These are phyloP conservation scores for Trichoderma sp. DNA, from an alignment of 2,329 filamentous ascomycete species.

Conservation along the genomic window DNA sequence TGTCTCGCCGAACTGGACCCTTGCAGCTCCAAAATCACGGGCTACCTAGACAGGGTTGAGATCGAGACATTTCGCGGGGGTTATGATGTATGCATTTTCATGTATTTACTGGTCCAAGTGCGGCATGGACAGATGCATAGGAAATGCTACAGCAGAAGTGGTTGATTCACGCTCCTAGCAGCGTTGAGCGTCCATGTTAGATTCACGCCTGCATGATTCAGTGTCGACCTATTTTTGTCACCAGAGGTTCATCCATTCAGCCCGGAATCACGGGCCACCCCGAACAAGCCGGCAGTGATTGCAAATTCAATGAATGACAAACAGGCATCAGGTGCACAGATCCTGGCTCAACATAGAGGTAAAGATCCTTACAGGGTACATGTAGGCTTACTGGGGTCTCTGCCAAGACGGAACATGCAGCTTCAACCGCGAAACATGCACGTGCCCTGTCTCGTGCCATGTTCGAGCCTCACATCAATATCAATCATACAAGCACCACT, in stretches of 20 bases:
- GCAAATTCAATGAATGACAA: background rate
- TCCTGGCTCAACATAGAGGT: background rate
- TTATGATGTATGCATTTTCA: background rate
- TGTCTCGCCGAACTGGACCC: slow-evolving; percentile 9
- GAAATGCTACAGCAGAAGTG: background rate
- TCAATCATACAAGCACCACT: background rate
- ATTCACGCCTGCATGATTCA: background rate
- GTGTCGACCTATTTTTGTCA: background rate
- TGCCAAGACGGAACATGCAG: background rate
- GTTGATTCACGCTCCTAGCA: background rate
- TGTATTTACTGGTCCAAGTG: background rate
- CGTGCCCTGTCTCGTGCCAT: background rate
- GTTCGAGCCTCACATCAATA: background rate
- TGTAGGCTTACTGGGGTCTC: background rate
- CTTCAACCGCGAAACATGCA: background rate
- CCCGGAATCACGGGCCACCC: background rate
- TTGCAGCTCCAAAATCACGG: background rate
- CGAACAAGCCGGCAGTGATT: background rate
- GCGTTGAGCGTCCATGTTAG: background rate
- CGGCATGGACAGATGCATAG: background rate
- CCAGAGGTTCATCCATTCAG: background rate
- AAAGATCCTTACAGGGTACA: background rate
- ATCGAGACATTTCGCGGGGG: background rate
- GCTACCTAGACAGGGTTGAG: background rate
- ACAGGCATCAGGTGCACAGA: background rate